Percentiles rank a stretch among this genome's conserved stretches.
Conservation (phyloP, 2,329 filamentous ascomycete species). For the Claviceps quebecensis region DNA sequence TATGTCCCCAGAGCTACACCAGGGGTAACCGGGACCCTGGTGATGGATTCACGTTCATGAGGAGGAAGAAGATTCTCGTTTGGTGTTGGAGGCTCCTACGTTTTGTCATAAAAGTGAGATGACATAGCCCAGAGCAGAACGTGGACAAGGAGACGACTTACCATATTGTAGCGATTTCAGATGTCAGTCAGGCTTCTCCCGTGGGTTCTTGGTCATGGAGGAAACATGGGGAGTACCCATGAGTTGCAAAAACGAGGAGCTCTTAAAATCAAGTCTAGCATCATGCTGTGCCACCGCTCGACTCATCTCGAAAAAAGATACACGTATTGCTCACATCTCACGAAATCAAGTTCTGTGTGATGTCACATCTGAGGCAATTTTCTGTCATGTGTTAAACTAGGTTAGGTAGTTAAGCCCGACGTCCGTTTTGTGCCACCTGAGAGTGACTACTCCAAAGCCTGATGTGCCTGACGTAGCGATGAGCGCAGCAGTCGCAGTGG, state of each 20-base stretch:
- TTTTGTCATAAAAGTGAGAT: background rate
- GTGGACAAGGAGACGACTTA: background rate
- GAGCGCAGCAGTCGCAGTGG: background rate
- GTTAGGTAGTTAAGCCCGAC: background rate
- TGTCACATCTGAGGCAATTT: background rate
- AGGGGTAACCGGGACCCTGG: slow-evolving; percentile 4
- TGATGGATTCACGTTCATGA: slow-evolving; percentile 2
- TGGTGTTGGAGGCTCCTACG: background rate
- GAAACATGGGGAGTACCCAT: background rate
- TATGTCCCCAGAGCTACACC: slow-evolving; percentile 5
- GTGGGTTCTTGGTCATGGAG: background rate
- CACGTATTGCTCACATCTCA: background rate
- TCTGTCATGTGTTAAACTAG: background rate
- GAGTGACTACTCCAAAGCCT: background rate
- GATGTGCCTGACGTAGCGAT: slow-evolving; percentile 1
- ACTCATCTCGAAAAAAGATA: no score
- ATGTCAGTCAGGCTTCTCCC: background rate
- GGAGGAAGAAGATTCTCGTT: slow-evolving; percentile 4
- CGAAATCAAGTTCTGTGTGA: background rate
- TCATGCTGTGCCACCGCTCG: background rate
- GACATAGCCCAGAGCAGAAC: no score
- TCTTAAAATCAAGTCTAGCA: background rate
- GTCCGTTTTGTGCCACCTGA: background rate
- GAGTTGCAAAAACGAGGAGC: background rate
- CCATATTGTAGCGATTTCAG: background rate